phyloP scores from a whole-genome alignment of 805 yeast species.

The Candida maltosa region DNA sequence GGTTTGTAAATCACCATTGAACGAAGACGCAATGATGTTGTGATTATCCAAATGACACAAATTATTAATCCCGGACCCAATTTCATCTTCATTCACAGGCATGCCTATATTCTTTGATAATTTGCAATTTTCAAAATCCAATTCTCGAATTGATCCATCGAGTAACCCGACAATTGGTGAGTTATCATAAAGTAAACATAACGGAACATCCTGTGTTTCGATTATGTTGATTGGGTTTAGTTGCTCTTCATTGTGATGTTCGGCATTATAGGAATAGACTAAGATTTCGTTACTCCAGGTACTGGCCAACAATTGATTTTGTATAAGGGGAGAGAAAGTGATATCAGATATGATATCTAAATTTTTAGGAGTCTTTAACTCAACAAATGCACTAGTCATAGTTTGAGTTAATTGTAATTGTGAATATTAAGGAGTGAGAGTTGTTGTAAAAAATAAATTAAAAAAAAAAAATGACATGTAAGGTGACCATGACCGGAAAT shows the following conservation, averaged over 20 bases:
- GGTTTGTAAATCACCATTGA: conserved; percentile 53
- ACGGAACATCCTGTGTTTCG: conserved; percentile 8
- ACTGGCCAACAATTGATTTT: conserved; percentile 42
- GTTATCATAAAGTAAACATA: conserved; percentile 5
- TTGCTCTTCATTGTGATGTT: conserved; percentile 13
- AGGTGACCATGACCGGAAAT: too few species aligned
- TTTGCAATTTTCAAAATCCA: conserved; percentile 47
- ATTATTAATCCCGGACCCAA: conserved; percentile 33
- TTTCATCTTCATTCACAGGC: conserved; percentile 11
- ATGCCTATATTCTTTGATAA: conserved; percentile 8
- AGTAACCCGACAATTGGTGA: conserved; percentile 46
- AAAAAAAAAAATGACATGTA: too few species aligned
- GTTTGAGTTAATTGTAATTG: too few species aligned
- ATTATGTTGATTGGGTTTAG: conserved; percentile 1
- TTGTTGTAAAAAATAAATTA: too few species aligned
- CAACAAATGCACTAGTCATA: too few species aligned
- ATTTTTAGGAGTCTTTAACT: conserved; percentile 20
- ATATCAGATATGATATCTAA: conserved; percentile 44
- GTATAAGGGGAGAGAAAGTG: conserved; percentile 34
- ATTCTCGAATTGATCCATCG: conserved; percentile 50
- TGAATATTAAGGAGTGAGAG: too few species aligned
- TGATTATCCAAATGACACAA: conserved; percentile 22
- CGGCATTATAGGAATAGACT: conserved; percentile 24
- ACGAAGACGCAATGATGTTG: conserved; percentile 52
- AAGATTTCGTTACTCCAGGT: conserved; percentile 57